Evolutionary conservation across 1,139 yeast genomes (phyloP).

Genomic region (Scheffersomyces parashehatae): DNA sequence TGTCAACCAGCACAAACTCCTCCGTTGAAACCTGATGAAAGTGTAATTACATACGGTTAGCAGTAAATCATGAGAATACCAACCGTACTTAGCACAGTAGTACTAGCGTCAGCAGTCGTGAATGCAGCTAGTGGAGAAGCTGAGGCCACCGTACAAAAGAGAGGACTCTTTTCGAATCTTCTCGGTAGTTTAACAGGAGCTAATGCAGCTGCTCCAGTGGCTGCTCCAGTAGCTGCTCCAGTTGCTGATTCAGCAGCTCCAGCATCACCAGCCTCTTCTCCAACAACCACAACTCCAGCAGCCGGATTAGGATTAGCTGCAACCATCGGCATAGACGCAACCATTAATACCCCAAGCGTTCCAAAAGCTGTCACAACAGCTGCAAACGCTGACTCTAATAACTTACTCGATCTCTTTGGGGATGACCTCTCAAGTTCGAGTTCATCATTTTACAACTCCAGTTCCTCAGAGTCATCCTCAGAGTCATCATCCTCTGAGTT

Average conservation of each 20-base stretch:
- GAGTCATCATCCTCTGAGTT: background rate
- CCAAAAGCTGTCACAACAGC: too few species aligned
- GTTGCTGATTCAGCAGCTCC: constrained; percentile 2
- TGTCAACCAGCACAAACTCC: too few species aligned
- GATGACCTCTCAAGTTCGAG: constrained; percentile 2
- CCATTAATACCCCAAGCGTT: background rate
- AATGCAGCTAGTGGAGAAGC: constrained; percentile 14
- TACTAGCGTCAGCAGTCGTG: constrained; percentile 20
- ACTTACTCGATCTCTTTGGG: background rate
- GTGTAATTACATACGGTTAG: constrained; percentile 8
- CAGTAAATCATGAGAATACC: constrained; percentile 17
- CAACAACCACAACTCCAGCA: constrained; percentile 3
- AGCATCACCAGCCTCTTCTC: constrained; percentile 6
- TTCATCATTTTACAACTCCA: constrained; percentile 4
- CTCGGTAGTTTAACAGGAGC: constrained; percentile 8
- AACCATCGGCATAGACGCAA: background rate
- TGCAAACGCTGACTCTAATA: background rate
- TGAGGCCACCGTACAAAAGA: constrained; percentile 9
- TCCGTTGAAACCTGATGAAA: constrained; percentile 9
- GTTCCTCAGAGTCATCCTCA: constrained; percentile 3
- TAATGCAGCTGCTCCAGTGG: constrained; percentile 7
- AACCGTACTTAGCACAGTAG: constrained; percentile 19
- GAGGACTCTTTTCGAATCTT: constrained; percentile 17
- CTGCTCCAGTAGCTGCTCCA: constrained; percentile 1
- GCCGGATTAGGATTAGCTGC: background rate